Evolutionary conservation across 2,329 filamentous ascomycete genomes (phyloP).

Genomic region (Colletotrichum camelliae): DNA sequence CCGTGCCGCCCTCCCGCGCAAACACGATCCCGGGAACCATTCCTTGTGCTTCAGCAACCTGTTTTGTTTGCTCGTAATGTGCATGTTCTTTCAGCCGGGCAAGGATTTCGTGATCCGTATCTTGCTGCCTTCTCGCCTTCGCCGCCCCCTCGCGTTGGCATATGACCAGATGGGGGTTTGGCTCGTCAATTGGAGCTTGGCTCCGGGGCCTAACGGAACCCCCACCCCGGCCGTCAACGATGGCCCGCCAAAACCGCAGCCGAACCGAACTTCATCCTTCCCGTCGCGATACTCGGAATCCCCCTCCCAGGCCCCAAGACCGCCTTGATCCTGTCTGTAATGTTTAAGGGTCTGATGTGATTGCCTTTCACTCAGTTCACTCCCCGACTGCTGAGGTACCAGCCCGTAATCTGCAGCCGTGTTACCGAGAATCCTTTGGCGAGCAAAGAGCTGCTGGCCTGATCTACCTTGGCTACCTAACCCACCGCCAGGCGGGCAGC

Average conservation of each 20-base stretch:
- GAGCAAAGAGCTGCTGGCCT: background rate
- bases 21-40: background rate
- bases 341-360: background rate
- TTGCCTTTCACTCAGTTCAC: background rate
- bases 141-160: background rate
- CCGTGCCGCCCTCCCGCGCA: background rate
- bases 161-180: background rate
- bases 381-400: background rate
- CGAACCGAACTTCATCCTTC: background rate
- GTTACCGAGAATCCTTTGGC: background rate
- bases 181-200: background rate
- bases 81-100: background rate
- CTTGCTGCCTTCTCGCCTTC: background rate
- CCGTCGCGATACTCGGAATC: background rate
- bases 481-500: background rate
- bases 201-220: background rate
- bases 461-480: background rate
- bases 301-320: background rate
- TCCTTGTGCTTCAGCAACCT: background rate
- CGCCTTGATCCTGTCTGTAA: background rate
- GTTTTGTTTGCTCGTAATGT: background rate
- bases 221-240: background rate
- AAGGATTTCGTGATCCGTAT: background rate
- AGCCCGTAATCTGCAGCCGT: background rate
- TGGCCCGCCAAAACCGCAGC: background rate